Evolutionary conservation across 345 rosid species (phyloP), one percentile per base, ranked within the genome.

Genomic region (Lumnitzera racemosa): DNA sequence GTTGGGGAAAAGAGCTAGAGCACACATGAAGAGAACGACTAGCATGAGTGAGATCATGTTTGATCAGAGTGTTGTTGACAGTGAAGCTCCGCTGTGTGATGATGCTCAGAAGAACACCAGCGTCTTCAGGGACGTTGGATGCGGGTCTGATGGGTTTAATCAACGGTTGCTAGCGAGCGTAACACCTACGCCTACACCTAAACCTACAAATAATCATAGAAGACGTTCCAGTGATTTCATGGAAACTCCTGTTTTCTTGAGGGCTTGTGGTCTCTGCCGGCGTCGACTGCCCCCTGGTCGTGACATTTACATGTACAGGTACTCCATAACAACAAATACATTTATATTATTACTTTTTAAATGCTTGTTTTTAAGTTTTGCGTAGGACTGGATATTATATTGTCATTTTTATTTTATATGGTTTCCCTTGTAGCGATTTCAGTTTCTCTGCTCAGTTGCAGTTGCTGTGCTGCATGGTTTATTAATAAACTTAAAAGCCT

Each of bases 11-110:
- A 59, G 69, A 27, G 62, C 62, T 2, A 61, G 61, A 3, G 62
- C 62, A 17, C 69, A 61, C 54, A 65, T 65, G 69, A 65, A 47
- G 69, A 51, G 69, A 51, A 65, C 57, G 23, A 43, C 62, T 2
- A 65, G 68, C 56, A 56, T 57, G 68, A 29, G 31, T 3, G 61
- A 41, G 31, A 55, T 64, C 49, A 56, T 24, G 27, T 20, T 53
- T 24, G 56, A 53, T 23, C 56, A 17, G 15, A 53, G 25, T 20
- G 20, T 20, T 24, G 27, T 15, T 31, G 15, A 20, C 57, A 13
- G 27, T 31, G 29, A 53, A 23, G 56, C 55, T 52, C 56, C 56
- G 13, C 29, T 3, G 56, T 29, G 7, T 29, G 3, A 36, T 36
- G 43, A 36, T 36, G 43, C 43, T 36, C 43, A 36, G 43, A 36